Evolutionary conservation across 2,329 filamentous ascomycete species (phyloP).

Genomic region (Verticillium zaregamsianum): DNA sequence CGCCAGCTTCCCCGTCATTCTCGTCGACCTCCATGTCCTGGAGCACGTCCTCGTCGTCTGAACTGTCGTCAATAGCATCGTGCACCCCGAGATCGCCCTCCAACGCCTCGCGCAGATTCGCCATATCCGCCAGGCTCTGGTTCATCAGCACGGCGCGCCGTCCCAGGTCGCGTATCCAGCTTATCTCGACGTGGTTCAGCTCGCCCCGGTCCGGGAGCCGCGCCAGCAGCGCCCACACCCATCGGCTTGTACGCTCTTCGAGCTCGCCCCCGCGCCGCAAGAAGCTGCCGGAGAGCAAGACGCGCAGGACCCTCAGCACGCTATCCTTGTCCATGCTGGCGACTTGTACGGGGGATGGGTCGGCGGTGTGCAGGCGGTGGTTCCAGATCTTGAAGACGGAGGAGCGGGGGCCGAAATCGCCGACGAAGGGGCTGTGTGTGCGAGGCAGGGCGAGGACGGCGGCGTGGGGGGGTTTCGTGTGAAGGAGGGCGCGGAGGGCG

Average conservation of each 20-base stretch:
- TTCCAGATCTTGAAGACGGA: slow-evolving; percentile 49
- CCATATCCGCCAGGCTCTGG: slow-evolving; percentile 49
- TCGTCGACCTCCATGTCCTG: slow-evolving; percentile 26
- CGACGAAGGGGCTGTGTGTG: slow-evolving; percentile 51
- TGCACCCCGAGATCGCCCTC: slow-evolving; percentile 35
- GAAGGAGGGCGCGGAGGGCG: slow-evolving; percentile 59
- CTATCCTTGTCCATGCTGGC: slow-evolving; percentile 63
- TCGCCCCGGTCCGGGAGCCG: slow-evolving; percentile 70
- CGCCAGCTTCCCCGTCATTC: slow-evolving; percentile 14
- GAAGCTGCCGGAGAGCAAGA: slow-evolving; percentile 62
- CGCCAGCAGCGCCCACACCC: slow-evolving; percentile 82
- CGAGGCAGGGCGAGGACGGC: slow-evolving; percentile 48
- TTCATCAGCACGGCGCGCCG: slow-evolving; percentile 66
- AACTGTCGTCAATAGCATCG: slow-evolving; percentile 42
- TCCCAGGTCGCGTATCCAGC: slow-evolving; percentile 72
- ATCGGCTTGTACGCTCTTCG: slow-evolving; percentile 66
- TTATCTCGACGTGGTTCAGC: slow-evolving; percentile 71
- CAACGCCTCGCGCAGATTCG: slow-evolving; percentile 38
- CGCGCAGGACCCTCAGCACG: slow-evolving; percentile 61
- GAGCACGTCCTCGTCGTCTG: slow-evolving; percentile 31
- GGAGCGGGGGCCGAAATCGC: slow-evolving; percentile 46
- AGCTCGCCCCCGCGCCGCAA: slow-evolving; percentile 56
- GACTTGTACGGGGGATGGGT: slow-evolving; percentile 56
- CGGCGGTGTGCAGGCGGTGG: slow-evolving; percentile 43
- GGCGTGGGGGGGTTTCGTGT: slow-evolving; percentile 47